phyloP scores from a whole-genome alignment of 306 rosid genomes.

The Lablab purpureus region DNA sequence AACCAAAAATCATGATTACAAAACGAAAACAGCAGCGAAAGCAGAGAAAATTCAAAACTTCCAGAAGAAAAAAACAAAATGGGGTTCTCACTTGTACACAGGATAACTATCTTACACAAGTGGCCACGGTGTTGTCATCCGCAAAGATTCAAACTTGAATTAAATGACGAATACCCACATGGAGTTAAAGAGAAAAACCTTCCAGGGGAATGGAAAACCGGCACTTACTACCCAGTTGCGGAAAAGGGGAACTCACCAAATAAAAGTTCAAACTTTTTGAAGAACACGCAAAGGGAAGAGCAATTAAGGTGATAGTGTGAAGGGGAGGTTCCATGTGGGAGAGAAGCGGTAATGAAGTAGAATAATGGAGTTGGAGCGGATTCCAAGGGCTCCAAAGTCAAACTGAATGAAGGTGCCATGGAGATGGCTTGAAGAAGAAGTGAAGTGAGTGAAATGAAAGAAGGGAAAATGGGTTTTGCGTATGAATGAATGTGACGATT shows the following conservation, averaged over 20 bases:
- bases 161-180: slow-evolving; percentile 36
- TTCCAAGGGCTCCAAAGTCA: slow-evolving; percentile 63
- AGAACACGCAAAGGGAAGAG: slow-evolving; percentile 65
- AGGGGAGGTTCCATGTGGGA: slow-evolving; percentile 58
- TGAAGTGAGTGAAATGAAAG: slow-evolving; percentile 30
- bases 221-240: not conserved
- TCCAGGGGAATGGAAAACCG: slow-evolving; percentile 3
- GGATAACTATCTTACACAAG: slow-evolving; percentile 25
- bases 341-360: slow-evolving; percentile 43
- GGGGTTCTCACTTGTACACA: slow-evolving; percentile 32
- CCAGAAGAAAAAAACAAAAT: not conserved
- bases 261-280: slow-evolving; percentile 54
- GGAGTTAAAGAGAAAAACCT: slow-evolving; percentile 32
- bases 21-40: slow-evolving; percentile 38
- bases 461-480: slow-evolving; percentile 29
- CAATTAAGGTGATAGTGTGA: not conserved
- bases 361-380: slow-evolving; percentile 55
- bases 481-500: slow-evolving; percentile 12
- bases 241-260: slow-evolving; percentile 36
- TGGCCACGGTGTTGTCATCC: slow-evolving; percentile 36
- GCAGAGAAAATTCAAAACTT: not conserved
- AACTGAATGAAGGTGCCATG: slow-evolving; percentile 43
- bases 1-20: slow-evolving; percentile 19
- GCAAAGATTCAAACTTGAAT: slow-evolving; percentile 40
- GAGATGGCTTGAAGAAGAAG: slow-evolving; percentile 44